phyloP scores from a whole-genome alignment of 1,284 basidiomycete species.

The Irpex lacteus region DNA sequence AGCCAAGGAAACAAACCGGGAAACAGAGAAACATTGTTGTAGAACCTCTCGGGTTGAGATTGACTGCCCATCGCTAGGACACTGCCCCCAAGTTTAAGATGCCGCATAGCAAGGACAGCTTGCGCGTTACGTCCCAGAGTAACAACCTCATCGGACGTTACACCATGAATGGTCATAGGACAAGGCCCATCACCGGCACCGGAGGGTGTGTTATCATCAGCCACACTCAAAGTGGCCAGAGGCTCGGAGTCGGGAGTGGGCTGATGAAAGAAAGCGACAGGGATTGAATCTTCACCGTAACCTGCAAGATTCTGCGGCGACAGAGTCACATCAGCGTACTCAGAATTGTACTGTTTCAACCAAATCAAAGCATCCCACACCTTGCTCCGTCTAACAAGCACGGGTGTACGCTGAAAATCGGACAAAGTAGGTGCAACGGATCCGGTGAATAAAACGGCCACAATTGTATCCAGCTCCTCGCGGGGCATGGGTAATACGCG shows the following conservation, averaged over 20 bases:
- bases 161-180: slow-evolving; percentile 34
- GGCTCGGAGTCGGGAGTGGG: slow-evolving; percentile 10
- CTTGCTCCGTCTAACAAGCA: slow-evolving; percentile 28
- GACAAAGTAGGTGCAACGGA: slow-evolving; percentile 26
- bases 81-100: slow-evolving; percentile 17
- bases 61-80: slow-evolving; percentile 19
- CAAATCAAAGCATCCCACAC: slow-evolving; percentile 32
- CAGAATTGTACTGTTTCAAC: slow-evolving; percentile 36
- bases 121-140: neutral
- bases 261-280: slow-evolving; percentile 20
- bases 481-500: slow-evolving; percentile 28
- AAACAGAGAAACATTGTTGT: slow-evolving; percentile 23
- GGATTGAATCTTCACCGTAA: slow-evolving; percentile 29
- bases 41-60: slow-evolving; percentile 17
- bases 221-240: slow-evolving; percentile 21
- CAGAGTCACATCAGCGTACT: slow-evolving; percentile 36
- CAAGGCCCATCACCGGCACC: slow-evolving; percentile 30
- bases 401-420: slow-evolving; percentile 31
- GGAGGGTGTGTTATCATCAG: slow-evolving; percentile 20
- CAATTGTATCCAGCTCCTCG: slow-evolving; percentile 32
- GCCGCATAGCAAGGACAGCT: slow-evolving; percentile 15
- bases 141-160: slow-evolving; percentile 24
- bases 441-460: slow-evolving; percentile 35
- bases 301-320: slow-evolving; percentile 27
- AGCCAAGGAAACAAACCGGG: slow-evolving; percentile 29